Conservation (phyloP, 345 rosid species). For the Dipteronia dyeriana region DNA sequence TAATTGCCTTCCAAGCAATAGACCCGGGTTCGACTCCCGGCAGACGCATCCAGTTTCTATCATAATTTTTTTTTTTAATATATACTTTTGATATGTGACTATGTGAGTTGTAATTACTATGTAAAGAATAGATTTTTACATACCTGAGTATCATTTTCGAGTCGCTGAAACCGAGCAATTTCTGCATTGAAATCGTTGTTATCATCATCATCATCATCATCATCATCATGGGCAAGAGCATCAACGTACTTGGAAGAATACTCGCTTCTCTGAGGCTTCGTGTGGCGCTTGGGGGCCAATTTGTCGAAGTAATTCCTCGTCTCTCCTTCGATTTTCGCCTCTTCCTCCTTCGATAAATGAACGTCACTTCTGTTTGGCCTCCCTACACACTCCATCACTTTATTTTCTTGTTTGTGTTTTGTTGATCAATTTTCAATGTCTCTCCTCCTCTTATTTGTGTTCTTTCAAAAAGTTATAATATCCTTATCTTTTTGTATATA, state of each 20-base stretch:
- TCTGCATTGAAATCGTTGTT: constrained; percentile 26
- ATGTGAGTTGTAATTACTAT: not conserved
- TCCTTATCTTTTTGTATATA: not conserved
- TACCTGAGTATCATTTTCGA: constrained; percentile 47
- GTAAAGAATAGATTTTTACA: not conserved
- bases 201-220: too few species aligned
- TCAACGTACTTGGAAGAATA: constrained; percentile 50
- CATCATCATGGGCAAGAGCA: not conserved
- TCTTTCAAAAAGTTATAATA: not conserved
- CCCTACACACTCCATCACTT: constrained; percentile 28
- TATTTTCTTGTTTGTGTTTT: not conserved
- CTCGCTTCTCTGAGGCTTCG: constrained; percentile 71
- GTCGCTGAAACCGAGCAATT: constrained; percentile 43
- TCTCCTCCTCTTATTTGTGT: not conserved
- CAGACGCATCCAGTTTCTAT: constrained; percentile 52
- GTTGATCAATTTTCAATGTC: not conserved
- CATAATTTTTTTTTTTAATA: too few species aligned
- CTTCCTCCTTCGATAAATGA: constrained; percentile 52
- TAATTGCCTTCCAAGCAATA: constrained; percentile 84
- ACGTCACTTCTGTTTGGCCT: constrained; percentile 61
- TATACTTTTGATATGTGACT: not conserved
- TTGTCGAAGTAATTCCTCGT: constrained; percentile 50
- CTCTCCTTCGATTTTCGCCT: constrained; percentile 37
- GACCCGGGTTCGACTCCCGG: constrained; percentile 82
- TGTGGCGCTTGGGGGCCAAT: constrained; percentile 53